phyloP scores from a whole-genome alignment of 2,329 filamentous ascomycete genomes.

The Amauroascus niger region DNA sequence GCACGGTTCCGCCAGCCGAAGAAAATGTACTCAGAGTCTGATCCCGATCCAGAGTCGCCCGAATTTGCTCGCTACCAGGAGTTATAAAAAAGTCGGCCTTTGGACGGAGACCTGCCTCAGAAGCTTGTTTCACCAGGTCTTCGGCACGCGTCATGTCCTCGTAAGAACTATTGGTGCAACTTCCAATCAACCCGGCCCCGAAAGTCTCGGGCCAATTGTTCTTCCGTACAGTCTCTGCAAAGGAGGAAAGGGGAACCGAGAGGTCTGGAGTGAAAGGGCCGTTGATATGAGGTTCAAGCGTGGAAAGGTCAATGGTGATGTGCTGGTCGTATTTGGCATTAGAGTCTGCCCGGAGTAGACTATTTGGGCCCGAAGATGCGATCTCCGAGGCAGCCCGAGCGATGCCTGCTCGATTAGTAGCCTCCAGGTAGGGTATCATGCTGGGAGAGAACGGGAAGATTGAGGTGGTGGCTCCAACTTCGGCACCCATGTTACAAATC shows the following conservation, averaged over 20 bases:
- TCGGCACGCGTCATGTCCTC: constrained; percentile 97
- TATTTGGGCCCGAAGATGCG: constrained; percentile 49
- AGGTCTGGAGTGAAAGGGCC: constrained; percentile 94
- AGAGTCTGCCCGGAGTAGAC: constrained; percentile 65
- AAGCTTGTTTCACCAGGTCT: constrained; percentile 82
- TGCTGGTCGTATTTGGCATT: constrained; percentile 82
- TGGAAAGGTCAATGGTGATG: constrained; percentile 80
- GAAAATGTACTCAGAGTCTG: constrained; percentile 78
- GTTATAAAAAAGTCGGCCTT: constrained; percentile 92
- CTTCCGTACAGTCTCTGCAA: constrained; percentile 71
- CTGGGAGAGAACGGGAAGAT: constrained; percentile 85
- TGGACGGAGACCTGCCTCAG: constrained; percentile 78
- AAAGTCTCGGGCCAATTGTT: constrained; percentile 87
- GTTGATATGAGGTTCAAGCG: constrained; percentile 91
- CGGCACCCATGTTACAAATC: constrained; percentile 75
- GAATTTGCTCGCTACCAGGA: constrained; percentile 91
- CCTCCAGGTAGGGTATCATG: constrained; percentile 74
- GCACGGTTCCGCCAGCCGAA: constrained; percentile 73
- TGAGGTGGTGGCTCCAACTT: constrained; percentile 91
- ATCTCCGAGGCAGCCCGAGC: constrained; percentile 57
- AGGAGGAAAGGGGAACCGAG: constrained; percentile 81
- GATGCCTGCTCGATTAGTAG: constrained; percentile 67
- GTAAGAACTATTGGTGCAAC: constrained; percentile 98
- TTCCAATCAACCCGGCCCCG: constrained; percentile 88
- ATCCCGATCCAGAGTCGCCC: constrained; percentile 84